Percentiles rank a stretch among this genome's conserved stretches.
phyloP scores from a whole-genome alignment of 1,139 yeast species.

The Zhuliangozyma parablackwelliae region DNA sequence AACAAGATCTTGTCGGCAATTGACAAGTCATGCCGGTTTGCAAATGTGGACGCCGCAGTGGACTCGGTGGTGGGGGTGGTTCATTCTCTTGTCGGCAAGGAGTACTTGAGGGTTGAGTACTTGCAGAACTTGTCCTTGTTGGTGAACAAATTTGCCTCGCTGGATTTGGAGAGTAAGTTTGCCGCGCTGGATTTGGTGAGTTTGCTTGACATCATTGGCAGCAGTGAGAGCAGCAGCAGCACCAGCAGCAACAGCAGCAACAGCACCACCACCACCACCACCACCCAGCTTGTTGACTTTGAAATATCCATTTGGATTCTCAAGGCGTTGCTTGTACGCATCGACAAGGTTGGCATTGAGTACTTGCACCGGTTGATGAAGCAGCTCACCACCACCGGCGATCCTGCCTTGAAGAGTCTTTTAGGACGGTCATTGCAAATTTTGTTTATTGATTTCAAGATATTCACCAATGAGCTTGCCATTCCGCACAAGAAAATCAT shows the following conservation, averaged over 20 bases:
- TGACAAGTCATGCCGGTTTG: slow-evolving; percentile 27
- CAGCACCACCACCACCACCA: background rate
- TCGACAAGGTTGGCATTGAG: slow-evolving; percentile 44
- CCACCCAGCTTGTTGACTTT: slow-evolving; percentile 16
- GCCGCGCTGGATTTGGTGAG: slow-evolving; percentile 1
- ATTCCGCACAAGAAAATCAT: slow-evolving; percentile 28
- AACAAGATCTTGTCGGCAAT: slow-evolving; percentile 48
- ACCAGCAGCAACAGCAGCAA: slow-evolving; percentile 1
- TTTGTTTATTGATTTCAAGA: slow-evolving; percentile 59
- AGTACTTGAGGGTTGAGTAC: slow-evolving; percentile 48
- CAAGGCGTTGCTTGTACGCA: slow-evolving; percentile 63
- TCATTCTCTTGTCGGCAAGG: slow-evolving; percentile 11
- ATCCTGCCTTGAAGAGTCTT: slow-evolving; percentile 6
- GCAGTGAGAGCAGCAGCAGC: background rate
- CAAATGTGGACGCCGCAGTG: slow-evolving; percentile 9
- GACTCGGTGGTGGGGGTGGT: slow-evolving; percentile 17
- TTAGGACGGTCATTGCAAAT: slow-evolving; percentile 60
- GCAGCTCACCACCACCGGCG: slow-evolving; percentile 40
- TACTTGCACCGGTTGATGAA: slow-evolving; percentile 35
- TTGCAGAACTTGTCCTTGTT: slow-evolving; percentile 55
- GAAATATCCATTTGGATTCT: slow-evolving; percentile 66
- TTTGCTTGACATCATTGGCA: background rate
- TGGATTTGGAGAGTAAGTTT: slow-evolving; percentile 11
- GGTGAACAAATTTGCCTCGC: slow-evolving; percentile 42
- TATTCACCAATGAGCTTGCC: slow-evolving; percentile 41